These are phyloP conservation scores for Apium graveolens DNA, from an alignment of 129 eudicot genomes.

Conservation along the genomic window DNA sequence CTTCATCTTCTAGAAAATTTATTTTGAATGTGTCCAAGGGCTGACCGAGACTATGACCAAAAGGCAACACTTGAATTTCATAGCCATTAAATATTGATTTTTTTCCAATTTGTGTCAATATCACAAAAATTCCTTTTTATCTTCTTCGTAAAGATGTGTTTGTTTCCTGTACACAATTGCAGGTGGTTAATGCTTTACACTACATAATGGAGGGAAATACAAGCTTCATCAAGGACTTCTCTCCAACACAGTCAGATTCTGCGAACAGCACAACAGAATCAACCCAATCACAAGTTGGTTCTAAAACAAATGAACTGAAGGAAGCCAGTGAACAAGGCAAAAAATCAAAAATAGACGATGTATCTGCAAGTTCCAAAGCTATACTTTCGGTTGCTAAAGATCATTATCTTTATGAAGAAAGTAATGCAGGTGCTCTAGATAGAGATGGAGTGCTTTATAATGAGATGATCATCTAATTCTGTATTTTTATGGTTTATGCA, in stretches of 20 bases:
- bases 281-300: neutral
- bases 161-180: neutral
- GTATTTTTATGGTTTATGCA: neutral
- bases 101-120: no score
- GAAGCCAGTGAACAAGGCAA: neutral
- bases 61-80: no score
- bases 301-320: neutral
- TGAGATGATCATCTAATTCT: neutral
- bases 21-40: no score
- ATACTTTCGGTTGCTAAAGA: neutral
- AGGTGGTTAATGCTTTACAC: conserved; percentile 19
- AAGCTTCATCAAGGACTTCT: conserved; percentile 15
- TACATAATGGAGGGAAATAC: conserved; percentile 15
- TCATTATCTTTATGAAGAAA: neutral
- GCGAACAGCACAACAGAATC: neutral
- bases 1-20: no score
- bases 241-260: conserved; percentile 16
- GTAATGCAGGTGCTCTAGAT: neutral
- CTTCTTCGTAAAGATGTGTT: no score
- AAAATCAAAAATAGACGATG: neutral
- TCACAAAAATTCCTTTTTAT: no score
- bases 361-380: neutral
- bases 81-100: neutral
- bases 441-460: neutral
- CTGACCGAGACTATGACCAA: no score